Evolutionary conservation across 306 rosid species (phyloP), one percentile per base, ranked within the genome.

Genomic region (Pyrus bretschneideri): DNA sequence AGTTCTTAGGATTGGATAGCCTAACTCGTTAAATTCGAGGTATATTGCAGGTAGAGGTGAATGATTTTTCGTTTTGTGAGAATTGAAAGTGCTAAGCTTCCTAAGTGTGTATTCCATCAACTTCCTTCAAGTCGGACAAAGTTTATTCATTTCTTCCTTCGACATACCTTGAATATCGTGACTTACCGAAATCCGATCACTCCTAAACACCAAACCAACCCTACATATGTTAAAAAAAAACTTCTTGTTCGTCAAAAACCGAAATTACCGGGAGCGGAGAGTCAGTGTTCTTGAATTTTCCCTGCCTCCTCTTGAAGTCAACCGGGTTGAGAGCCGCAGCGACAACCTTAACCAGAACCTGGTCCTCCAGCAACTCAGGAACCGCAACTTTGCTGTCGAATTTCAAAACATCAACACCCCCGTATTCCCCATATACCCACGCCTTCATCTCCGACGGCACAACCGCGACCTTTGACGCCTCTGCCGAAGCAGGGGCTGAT

Each of bases 261-360:
- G 22, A 74, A 66, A 44, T 77, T 25, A 92, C 98, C 91, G 97
- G 96, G 79, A 95, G 97, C 23, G 97, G 93, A 81, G 97, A 92
- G 78, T 95, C 97, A 66, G 97, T 78, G 81, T 88, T 90, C 88
- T 89, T 80, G 82, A 95, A 95, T 84, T 95, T 95, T 4, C 97
- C 97, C 79, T 74, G 96, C 79, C 93, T 85, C 70, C 97, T 87
- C 86, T 95, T 95, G 73, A 73, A 84, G 82, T 92, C 97, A 68
- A 95, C 98, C 4, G 96, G 98, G 66, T 95, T 95, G 74, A 95
- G 98, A 63, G 97, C 96, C 2, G 97, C 97, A 51, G 97, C 97
- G 49, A 51, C 71, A 60, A 90, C 97, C 81, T 80, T 90, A 54
- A 95, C 68, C 73, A 92, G 88, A 18, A 95, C 92, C 82, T 90